Evolutionary conservation across 2,329 filamentous ascomycete genomes (phyloP).

Genomic region (Sphaerostilbella broomeana): DNA sequence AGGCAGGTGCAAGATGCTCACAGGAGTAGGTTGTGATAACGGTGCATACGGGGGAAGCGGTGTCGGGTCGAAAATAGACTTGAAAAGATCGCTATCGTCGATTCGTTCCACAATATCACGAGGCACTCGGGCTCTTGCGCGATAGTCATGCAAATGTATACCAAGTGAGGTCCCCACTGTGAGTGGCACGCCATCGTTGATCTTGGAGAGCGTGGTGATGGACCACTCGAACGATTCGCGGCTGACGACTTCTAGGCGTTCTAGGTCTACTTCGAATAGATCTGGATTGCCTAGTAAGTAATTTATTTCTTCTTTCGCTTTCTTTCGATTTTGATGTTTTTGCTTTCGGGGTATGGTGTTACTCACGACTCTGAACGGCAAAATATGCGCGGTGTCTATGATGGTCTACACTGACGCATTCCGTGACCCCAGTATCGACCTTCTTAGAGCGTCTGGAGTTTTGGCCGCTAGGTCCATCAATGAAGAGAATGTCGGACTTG

Average conservation of each 20-base stretch:
- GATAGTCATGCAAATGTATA: conserved; percentile 75
- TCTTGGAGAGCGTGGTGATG: conserved; percentile 74
- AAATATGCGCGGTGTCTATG: conserved; percentile 64
- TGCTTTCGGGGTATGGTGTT: not conserved
- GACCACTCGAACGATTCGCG: conserved; percentile 70
- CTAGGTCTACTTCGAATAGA: conserved; percentile 76
- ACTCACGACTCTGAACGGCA: conserved; percentile 64
- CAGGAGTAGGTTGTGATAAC: conserved; percentile 71
- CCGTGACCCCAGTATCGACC: conserved; percentile 67
- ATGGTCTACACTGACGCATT: conserved; percentile 77
- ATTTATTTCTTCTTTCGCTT: conserved; percentile 5
- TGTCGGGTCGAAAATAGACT: conserved; percentile 43
- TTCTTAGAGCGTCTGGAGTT: conserved; percentile 49
- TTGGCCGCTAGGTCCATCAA: conserved; percentile 41
- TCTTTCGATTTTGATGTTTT: too few species aligned
- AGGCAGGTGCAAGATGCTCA: conserved; percentile 75
- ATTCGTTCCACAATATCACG: conserved; percentile 33
- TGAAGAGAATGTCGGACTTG: conserved; percentile 58
- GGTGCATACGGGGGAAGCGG: conserved; percentile 57
- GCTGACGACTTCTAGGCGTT: conserved; percentile 62
- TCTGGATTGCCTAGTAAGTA: conserved; percentile 25
- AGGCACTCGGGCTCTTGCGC: conserved; percentile 35
- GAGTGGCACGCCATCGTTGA: conserved; percentile 59
- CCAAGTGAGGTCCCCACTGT: conserved; percentile 79
- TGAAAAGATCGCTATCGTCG: conserved; percentile 28